phyloP scores from a whole-genome alignment of 768 basidiomycete genomes.

The Cystofilobasidium macerans region DNA sequence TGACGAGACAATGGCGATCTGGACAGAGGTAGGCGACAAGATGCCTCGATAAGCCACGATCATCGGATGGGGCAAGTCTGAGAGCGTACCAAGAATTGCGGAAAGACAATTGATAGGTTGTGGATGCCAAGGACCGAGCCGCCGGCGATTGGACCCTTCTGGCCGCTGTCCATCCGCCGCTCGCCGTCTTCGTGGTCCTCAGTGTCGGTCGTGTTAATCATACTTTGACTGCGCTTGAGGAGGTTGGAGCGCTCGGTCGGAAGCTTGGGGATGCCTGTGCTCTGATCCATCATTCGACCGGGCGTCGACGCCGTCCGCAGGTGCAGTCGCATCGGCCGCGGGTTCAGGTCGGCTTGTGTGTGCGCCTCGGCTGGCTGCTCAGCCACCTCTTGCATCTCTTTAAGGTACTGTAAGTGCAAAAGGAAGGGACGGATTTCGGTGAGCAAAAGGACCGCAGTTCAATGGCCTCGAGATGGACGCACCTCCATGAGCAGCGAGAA shows the following conservation, averaged over 20 bases:
- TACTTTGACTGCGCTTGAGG: slow-evolving; percentile 39
- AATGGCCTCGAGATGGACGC: slow-evolving; percentile 27
- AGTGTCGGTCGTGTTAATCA: slow-evolving; percentile 40
- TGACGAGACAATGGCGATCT: slow-evolving; percentile 80
- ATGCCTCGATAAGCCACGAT: slow-evolving; percentile 1
- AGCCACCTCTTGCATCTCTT: slow-evolving; percentile 50
- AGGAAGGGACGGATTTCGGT: too few relatives aligned
- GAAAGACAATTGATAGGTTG: slow-evolving; percentile 87
- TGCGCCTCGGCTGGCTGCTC: slow-evolving; percentile 13
- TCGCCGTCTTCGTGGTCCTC: slow-evolving; percentile 34
- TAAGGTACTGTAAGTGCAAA: slow-evolving; percentile 48
- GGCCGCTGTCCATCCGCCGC: slow-evolving; percentile 32
- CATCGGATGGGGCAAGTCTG: neutral
- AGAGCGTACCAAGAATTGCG: slow-evolving; percentile 73
- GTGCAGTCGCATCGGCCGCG: slow-evolving; percentile 43
- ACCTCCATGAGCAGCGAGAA: slow-evolving; percentile 98
- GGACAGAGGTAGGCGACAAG: neutral
- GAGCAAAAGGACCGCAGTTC: neutral
- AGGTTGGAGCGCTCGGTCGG: slow-evolving; percentile 35
- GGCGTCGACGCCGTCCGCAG: slow-evolving; percentile 18
- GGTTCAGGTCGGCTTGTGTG: slow-evolving; percentile 41
- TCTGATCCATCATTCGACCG: slow-evolving; percentile 30
- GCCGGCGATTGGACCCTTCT: slow-evolving; percentile 50
- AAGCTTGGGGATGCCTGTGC: slow-evolving; percentile 30
- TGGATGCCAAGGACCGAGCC: slow-evolving; percentile 91